Conservation (phyloP, 1,284 basidiomycete genomes). For the Fomitopsis palustris region DNA sequence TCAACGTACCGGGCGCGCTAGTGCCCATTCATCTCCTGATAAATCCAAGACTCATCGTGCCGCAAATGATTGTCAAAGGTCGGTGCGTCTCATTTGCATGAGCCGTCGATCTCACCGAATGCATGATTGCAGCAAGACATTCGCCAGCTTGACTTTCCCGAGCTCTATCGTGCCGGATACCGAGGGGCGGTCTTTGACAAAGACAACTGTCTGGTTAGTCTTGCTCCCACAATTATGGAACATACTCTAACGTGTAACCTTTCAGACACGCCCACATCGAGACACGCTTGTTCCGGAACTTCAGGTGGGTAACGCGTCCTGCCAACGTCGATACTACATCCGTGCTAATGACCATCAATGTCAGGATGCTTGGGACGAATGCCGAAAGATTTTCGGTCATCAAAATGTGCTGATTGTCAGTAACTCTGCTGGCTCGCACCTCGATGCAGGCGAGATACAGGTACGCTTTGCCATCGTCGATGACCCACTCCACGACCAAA, state of each 20-base stretch:
- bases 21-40: constrained; percentile 73
- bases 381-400: constrained; percentile 71
- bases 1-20: constrained; percentile 76
- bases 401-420: constrained; percentile 87
- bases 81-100: constrained; percentile 15
- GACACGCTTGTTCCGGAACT: constrained; percentile 76
- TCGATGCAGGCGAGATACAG: constrained; percentile 79
- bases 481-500: neutral
- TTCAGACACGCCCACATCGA: constrained; percentile 71
- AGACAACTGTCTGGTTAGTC: constrained; percentile 89
- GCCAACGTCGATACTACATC: neutral
- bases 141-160: constrained; percentile 82
- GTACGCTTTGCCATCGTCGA: constrained; percentile 38
- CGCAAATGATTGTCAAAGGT: constrained; percentile 75
- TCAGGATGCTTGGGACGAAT: constrained; percentile 78
- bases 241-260: neutral
- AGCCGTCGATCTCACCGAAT: neutral
- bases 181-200: constrained; percentile 93
- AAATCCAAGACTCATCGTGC: constrained; percentile 72
- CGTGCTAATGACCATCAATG: neutral
- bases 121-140: constrained; percentile 64
- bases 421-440: constrained; percentile 85
- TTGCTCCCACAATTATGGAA: neutral
- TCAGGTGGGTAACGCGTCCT: constrained; percentile 39
- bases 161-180: constrained; percentile 75